These are phyloP conservation scores for Juglanconis oblonga DNA, from an alignment of 2,329 filamentous ascomycete genomes.

Conservation along the genomic window DNA sequence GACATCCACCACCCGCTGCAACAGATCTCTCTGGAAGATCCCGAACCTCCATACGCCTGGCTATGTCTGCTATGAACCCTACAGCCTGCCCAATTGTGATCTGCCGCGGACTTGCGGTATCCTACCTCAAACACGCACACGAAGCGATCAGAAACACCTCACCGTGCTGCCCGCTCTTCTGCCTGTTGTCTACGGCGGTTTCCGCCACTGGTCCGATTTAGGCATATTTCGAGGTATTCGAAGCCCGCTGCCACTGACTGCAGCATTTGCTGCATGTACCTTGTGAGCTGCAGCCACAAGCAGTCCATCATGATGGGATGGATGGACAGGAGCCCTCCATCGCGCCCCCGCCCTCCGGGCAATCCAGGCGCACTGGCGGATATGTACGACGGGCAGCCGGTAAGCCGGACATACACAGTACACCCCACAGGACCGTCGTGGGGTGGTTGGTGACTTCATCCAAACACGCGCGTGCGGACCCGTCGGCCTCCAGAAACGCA, in stretches of 20 bases:
- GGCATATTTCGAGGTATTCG: background rate
- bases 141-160: background rate
- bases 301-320: background rate
- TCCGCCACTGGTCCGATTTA: background rate
- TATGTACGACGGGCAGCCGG: background rate
- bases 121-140: background rate
- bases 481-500: too few species aligned
- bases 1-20: too few species aligned
- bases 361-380: background rate
- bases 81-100: background rate
- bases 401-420: too few species aligned
- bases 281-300: background rate
- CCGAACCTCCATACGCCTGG: too few species aligned
- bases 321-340: background rate
- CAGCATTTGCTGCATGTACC: background rate
- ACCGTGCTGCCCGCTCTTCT: background rate
- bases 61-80: too few species aligned
- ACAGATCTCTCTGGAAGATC: too few species aligned
- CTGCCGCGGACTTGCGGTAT: background rate
- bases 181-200: background rate
- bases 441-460: too few species aligned
- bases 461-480: too few species aligned
- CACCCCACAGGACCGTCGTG: too few species aligned
- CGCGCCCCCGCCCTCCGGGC: background rate
- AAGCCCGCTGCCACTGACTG: background rate